These are phyloP conservation scores for Jimgerdemannia flammicorona DNA, from an alignment of 192 early-diverging fungal genomes.

Conservation along the genomic window DNA sequence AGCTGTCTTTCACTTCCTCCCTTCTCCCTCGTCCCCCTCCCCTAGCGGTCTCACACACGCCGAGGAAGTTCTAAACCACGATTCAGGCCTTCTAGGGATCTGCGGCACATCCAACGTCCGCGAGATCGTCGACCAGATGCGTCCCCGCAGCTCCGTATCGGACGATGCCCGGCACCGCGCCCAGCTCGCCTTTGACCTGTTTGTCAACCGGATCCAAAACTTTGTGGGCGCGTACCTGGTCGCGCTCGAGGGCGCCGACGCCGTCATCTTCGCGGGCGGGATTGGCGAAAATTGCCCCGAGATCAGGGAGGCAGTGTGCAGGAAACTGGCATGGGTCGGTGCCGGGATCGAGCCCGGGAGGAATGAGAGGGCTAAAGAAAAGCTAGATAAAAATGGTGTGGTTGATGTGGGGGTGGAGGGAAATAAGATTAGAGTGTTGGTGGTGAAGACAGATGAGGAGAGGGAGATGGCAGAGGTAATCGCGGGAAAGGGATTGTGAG, in stretches of 20 bases:
- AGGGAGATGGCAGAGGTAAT: constrained; percentile 18
- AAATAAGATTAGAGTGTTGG: constrained; percentile 20
- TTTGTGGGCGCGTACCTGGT: constrained; percentile 37
- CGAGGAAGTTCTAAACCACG: constrained; percentile 35
- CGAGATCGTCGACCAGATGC: constrained; percentile 18
- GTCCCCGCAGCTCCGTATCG: no score
- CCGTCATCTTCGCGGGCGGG: constrained; percentile 38
- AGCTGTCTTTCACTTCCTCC: constrained; percentile 30
- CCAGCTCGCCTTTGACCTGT: constrained; percentile 32
- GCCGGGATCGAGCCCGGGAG: constrained; percentile 2
- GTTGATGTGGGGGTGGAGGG: constrained; percentile 7
- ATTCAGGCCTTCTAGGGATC: constrained; percentile 31
- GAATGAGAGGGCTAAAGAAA: constrained; percentile 2
- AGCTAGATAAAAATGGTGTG: constrained; percentile 6
- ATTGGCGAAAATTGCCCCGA: constrained; percentile 34
- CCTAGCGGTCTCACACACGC: constrained; percentile 30
- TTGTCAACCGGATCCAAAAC: constrained; percentile 36
- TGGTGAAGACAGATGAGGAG: constrained; percentile 35
- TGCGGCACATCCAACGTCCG: constrained; percentile 33
- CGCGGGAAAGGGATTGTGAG: not conserved
- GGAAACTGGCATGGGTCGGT: constrained; percentile 20
- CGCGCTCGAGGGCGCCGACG: constrained; percentile 23
- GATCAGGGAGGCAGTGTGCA: constrained; percentile 18
- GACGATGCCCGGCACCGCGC: no score
- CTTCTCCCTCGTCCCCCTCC: constrained; percentile 10